Percentiles rank a stretch among this genome's conserved stretches.
Evolutionary conservation across 2,329 filamentous ascomycete genomes (phyloP).

Genomic region (Ceratocystis cubensis): DNA sequence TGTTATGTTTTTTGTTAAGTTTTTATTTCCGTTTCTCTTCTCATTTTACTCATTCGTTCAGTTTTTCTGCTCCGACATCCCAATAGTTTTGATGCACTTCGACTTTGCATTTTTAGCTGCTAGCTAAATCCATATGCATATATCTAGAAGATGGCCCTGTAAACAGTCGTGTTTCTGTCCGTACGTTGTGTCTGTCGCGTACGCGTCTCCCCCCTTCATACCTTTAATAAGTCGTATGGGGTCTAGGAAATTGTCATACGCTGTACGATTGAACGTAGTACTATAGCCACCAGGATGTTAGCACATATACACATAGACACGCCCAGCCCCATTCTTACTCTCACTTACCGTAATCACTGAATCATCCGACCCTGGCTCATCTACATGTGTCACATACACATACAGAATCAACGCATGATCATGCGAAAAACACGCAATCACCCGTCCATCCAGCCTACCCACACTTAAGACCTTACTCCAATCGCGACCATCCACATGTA

Average conservation of each 20-base stretch:
- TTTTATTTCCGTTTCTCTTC: background rate
- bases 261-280: constrained; percentile 37
- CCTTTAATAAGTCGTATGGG: background rate
- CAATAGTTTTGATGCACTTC: no score
- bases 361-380: constrained; percentile 52
- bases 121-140: no score
- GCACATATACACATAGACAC: background rate
- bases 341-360: constrained; percentile 60
- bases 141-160: no score
- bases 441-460: constrained; percentile 72
- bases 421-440: constrained; percentile 82
- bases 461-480: constrained; percentile 94
- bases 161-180: no score
- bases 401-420: constrained; percentile 72
- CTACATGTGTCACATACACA: constrained; percentile 63
- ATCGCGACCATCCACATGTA: constrained; percentile 83
- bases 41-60: background rate
- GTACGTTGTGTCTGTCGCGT: no score
- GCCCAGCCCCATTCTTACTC: background rate
- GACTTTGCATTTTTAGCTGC: no score
- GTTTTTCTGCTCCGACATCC: background rate
- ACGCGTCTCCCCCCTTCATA: no score
- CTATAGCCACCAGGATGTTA: constrained; percentile 23
- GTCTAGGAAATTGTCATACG: background rate
- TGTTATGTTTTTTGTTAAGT: background rate